A percentile compares a stretch with the other conserved stretches of the same genome.
phyloP scores from a whole-genome alignment of 129 eudicot genomes.

The Helichrysum umbraculigerum region DNA sequence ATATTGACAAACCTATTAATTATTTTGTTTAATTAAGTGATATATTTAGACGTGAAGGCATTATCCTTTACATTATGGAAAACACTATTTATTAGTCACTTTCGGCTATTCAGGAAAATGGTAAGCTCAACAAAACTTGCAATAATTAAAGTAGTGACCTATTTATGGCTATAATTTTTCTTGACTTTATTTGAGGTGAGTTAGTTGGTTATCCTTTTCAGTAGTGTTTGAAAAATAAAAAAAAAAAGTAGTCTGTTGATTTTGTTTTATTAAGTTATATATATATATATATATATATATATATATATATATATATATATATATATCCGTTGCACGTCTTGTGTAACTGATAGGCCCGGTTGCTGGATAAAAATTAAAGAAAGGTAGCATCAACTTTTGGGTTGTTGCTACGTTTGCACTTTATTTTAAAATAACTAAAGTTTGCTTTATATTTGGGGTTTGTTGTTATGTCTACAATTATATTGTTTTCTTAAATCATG shows the following conservation, averaged over 20 bases:
- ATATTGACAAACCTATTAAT: too few relatives aligned
- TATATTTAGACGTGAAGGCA: not conserved
- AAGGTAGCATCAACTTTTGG: slow-evolving; percentile 10
- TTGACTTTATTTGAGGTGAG: not conserved
- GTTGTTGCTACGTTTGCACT: slow-evolving; percentile 16
- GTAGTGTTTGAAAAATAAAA: not conserved
- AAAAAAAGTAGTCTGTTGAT: not conserved
- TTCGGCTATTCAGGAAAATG: not conserved
- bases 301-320: too few relatives aligned
- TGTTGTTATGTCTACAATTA: slow-evolving; percentile 12
- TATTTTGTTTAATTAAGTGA: too few relatives aligned
- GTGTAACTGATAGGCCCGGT: slow-evolving; percentile 3
- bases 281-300: too few relatives aligned
- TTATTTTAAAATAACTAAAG: not conserved
- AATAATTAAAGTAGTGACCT: not conserved
- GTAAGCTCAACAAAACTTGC: not conserved
- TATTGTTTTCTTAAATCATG: not conserved
- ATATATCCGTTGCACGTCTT: not conserved
- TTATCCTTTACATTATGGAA: not conserved
- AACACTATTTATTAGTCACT: slow-evolving; percentile 3
- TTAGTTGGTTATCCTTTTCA: slow-evolving; percentile 4
- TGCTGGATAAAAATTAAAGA: slow-evolving; percentile 1
- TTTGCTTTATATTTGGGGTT: slow-evolving; percentile 13
- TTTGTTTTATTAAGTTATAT: not conserved
- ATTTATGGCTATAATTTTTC: not conserved